These are phyloP conservation scores for Penicillium steckii DNA, from an alignment of 495 filamentous ascomycete species.

Conservation along the genomic window DNA sequence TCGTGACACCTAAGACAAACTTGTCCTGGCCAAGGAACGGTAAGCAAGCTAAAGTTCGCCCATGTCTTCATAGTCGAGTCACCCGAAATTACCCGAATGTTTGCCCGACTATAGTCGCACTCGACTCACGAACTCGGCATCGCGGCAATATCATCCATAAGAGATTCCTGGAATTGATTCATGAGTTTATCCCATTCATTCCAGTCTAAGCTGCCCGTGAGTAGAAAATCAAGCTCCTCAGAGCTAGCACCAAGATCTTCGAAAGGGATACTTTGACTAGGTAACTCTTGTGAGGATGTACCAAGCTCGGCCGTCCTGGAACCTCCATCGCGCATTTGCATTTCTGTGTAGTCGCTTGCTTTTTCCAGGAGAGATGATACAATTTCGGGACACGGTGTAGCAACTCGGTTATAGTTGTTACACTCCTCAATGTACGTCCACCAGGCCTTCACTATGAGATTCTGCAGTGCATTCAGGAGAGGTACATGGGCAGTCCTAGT, in stretches of 20 bases:
- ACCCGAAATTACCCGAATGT: not conserved
- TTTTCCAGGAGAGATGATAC: conserved; percentile 9
- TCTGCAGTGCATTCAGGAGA: conserved; percentile 34
- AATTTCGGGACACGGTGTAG: conserved; percentile 27
- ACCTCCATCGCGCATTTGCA: not conserved
- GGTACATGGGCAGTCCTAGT: conserved; percentile 17
- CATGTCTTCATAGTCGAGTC: not conserved
- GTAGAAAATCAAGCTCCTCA: conserved; percentile 13
- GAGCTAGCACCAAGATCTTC: not conserved
- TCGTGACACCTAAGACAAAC: not conserved
- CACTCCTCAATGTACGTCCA: conserved; percentile 28
- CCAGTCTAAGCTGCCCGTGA: conserved; percentile 31
- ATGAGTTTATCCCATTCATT: conserved; percentile 35
- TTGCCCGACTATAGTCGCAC: not conserved
- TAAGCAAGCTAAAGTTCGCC: not conserved
- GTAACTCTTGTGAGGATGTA: conserved; percentile 1
- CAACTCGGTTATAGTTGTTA: conserved; percentile 12
- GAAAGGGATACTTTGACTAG: conserved; percentile 5
- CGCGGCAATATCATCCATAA: conserved; percentile 19
- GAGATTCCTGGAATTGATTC: conserved; percentile 27
- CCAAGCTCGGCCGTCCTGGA: not conserved
- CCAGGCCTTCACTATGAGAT: conserved; percentile 40
- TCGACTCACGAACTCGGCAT: conserved; percentile 4
- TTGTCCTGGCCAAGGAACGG: not conserved
- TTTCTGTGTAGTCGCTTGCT: not conserved